Percentiles rank a stretch among this genome's conserved stretches.
Evolutionary conservation across 2,329 filamentous ascomycete genomes (phyloP).

Genomic region (Colletotrichum sidae): DNA sequence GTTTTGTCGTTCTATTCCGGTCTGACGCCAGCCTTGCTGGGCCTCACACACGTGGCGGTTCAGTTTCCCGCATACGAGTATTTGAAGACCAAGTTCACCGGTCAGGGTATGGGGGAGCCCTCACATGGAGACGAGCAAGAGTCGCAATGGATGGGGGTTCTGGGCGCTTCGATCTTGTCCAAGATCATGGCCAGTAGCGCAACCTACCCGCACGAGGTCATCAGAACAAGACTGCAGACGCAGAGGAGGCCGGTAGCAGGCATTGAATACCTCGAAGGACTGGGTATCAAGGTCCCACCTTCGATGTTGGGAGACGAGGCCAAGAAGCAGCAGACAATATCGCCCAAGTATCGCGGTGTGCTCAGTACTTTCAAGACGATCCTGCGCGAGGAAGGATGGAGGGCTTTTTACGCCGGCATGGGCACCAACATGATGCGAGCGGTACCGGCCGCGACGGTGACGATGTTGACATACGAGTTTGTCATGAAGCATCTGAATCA

Average conservation of each 20-base stretch:
- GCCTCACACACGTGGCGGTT: constrained; percentile 93
- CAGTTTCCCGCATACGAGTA: constrained; percentile 98
- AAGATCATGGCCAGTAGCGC: constrained; percentile 95
- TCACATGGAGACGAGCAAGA: constrained; percentile 64
- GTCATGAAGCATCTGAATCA: constrained; percentile 66
- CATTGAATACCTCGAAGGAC: constrained; percentile 62
- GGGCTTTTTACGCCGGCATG: constrained; percentile 96
- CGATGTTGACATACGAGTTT: constrained; percentile 96
- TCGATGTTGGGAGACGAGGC: constrained; percentile 57
- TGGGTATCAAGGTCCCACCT: constrained; percentile 55
- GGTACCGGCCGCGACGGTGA: constrained; percentile 94
- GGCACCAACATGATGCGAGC: constrained; percentile 98
- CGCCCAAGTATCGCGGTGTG: constrained; percentile 79
- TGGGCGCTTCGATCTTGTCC: constrained; percentile 90
- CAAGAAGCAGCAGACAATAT: constrained; percentile 44
- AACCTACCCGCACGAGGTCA: constrained; percentile 97
- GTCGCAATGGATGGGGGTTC: constrained; percentile 84
- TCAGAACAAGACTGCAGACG: constrained; percentile 92
- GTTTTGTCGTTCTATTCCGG: constrained; percentile 94
- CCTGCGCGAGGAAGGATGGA: constrained; percentile 90
- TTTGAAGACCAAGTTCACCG: constrained; percentile 90
- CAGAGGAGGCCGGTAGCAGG: constrained; percentile 79
- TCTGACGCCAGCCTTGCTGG: constrained; percentile 89
- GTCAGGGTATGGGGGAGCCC: constrained; percentile 83
- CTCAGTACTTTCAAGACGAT: constrained; percentile 87